Conservation (phyloP, 192 early-diverging fungal genomes). For the Mycoemilia scoparia region DNA sequence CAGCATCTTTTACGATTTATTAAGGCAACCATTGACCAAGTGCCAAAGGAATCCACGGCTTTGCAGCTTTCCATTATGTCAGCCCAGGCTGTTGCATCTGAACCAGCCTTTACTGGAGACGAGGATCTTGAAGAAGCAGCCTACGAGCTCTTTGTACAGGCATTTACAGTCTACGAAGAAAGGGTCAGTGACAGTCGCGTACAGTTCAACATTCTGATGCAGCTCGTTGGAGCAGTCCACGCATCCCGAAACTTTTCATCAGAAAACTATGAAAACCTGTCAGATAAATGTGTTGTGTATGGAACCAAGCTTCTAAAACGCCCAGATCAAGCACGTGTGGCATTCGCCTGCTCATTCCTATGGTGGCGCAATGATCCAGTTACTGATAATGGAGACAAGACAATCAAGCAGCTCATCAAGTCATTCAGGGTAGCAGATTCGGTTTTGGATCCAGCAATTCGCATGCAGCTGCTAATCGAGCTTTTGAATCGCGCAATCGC, state of each 20-base stretch:
- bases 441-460: slow-evolving; percentile 76
- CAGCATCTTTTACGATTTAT: slow-evolving; percentile 79
- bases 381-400: slow-evolving; percentile 62
- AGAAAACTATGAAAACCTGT: slow-evolving; percentile 91
- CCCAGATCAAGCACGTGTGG: slow-evolving; percentile 80
- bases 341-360: slow-evolving; percentile 69
- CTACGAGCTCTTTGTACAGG: slow-evolving; percentile 96
- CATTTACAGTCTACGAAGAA: slow-evolving; percentile 94
- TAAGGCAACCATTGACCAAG: slow-evolving; percentile 58
- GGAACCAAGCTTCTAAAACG: slow-evolving; percentile 81
- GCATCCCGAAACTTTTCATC: slow-evolving; percentile 61
- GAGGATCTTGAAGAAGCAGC: slow-evolving; percentile 78
- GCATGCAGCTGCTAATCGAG: slow-evolving; percentile 91
- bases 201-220: slow-evolving; percentile 76
- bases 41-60: slow-evolving; percentile 43
- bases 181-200: slow-evolving; percentile 80
- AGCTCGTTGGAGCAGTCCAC: slow-evolving; percentile 73
- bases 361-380: slow-evolving; percentile 63
- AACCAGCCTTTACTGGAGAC: slow-evolving; percentile 32
- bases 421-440: slow-evolving; percentile 87
- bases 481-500: slow-evolving; percentile 88
- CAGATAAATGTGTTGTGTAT: slow-evolving; percentile 78
- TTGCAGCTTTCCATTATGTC: slow-evolving; percentile 73
- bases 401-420: slow-evolving; percentile 83
- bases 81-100: slow-evolving; percentile 59